Percentiles rank a stretch among this genome's conserved stretches.
phyloP scores from a whole-genome alignment of 352 stramenopile species.

The Paralagenidium karlingii region DNA sequence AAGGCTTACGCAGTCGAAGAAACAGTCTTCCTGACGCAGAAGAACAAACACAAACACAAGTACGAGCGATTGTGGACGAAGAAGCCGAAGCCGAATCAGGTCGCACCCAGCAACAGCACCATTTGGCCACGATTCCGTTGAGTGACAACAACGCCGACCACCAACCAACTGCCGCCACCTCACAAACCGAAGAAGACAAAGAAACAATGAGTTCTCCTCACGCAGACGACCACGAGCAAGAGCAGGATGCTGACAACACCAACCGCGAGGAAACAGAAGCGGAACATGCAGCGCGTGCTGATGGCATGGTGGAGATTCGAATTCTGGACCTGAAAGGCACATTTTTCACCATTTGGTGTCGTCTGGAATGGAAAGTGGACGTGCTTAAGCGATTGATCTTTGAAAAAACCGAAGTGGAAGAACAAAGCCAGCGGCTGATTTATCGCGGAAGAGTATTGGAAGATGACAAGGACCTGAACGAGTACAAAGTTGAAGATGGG shows the following conservation, averaged over 20 bases:
- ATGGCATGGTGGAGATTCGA: slow-evolving; percentile 39
- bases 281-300: background rate
- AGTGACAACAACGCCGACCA: too few relatives aligned
- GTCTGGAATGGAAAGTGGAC: slow-evolving; percentile 47
- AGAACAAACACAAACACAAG: too few relatives aligned
- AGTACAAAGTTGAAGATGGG: slow-evolving; percentile 85
- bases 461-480: slow-evolving; percentile 49
- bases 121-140: too few relatives aligned
- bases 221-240: background rate
- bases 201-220: background rate
- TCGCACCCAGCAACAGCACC: too few relatives aligned
- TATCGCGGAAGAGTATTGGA: slow-evolving; percentile 84
- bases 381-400: slow-evolving; percentile 59
- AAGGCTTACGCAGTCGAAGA: too few relatives aligned
- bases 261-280: too few relatives aligned
- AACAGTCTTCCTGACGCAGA: too few relatives aligned
- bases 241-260: too few relatives aligned
- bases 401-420: slow-evolving; percentile 54
- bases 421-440: slow-evolving; percentile 79
- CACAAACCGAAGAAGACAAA: background rate
- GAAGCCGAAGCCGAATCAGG: too few relatives aligned
- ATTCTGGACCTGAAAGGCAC: slow-evolving; percentile 81
- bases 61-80: too few relatives aligned
- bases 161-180: too few relatives aligned
- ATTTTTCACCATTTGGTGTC: slow-evolving; percentile 63